Percentiles rank a stretch among this genome's conserved stretches.
Evolutionary conservation across 1,139 yeast species (phyloP).

Genomic region (Yamadazyma taylorii): DNA sequence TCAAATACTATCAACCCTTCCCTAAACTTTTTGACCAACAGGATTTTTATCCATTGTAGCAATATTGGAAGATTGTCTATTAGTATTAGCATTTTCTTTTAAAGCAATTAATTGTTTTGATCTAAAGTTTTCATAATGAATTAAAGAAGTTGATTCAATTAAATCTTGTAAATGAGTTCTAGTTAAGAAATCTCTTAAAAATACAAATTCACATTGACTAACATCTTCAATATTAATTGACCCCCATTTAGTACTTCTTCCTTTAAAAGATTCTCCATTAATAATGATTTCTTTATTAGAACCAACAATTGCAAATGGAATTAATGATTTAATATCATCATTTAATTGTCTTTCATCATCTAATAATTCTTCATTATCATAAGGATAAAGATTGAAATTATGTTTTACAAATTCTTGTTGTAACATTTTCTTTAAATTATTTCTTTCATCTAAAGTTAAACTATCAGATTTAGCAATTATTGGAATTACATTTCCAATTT

Average conservation of each 20-base stretch:
- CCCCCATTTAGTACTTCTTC: constrained; percentile 95
- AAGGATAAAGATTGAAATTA: constrained; percentile 82
- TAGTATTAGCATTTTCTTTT: constrained; percentile 76
- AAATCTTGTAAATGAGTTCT: constrained; percentile 95
- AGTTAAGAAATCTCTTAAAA: constrained; percentile 88
- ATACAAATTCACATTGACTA: constrained; percentile 91
- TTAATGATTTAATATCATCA: constrained; percentile 70
- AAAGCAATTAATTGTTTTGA: constrained; percentile 90
- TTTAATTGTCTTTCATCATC: constrained; percentile 82
- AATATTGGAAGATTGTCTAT: constrained; percentile 28
- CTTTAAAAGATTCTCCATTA: constrained; percentile 79
- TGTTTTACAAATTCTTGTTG: constrained; percentile 78
- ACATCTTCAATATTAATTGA: constrained; percentile 89
- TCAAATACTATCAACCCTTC: background rate
- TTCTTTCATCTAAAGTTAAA: constrained; percentile 81
- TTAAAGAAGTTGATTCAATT: constrained; percentile 85
- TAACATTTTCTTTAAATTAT: constrained; percentile 67
- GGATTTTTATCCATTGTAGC: constrained; percentile 3
- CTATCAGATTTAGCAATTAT: constrained; percentile 93
- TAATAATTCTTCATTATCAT: constrained; percentile 69
- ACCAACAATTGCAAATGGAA: constrained; percentile 95
- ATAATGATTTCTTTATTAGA: constrained; percentile 76
- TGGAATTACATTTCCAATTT: constrained; percentile 92
- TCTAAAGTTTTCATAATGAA: constrained; percentile 92
- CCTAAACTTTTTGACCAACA: constrained; percentile 11